Evolutionary conservation across 176 grass and related monocot species (phyloP).

Genomic region (Bonia amplexicaulis): DNA sequence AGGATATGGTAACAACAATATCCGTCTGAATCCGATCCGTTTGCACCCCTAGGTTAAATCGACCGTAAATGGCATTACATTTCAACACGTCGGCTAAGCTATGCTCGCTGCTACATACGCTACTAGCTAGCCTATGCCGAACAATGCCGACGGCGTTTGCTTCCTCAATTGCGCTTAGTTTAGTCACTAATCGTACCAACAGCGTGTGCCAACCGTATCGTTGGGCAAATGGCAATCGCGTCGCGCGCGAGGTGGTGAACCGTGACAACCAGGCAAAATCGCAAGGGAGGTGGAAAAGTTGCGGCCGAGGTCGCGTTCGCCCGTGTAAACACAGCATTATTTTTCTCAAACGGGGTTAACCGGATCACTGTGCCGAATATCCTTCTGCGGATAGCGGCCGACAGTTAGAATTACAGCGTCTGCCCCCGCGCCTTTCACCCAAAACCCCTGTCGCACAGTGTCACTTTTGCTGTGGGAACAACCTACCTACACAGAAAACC

Average conservation of each 20-base stretch:
- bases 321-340: conserved; percentile 10
- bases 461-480: not conserved
- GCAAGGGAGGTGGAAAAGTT: not conserved
- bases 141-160: not conserved
- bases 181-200: not conserved
- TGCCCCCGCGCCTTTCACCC: not conserved
- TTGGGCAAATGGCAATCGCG: not conserved
- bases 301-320: not conserved
- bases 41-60: too few relatives aligned
- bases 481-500: too few relatives aligned
- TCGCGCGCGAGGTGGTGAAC: not conserved
- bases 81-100: not conserved
- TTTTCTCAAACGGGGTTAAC: not conserved
- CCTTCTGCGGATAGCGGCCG: conserved; percentile 7
- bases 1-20: too few relatives aligned
- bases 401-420: not conserved
- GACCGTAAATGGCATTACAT: not conserved
- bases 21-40: too few relatives aligned
- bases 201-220: not conserved
- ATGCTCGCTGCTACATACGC: not conserved
- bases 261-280: not conserved
- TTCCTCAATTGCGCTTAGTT: not conserved
- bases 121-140: not conserved
- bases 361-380: conserved; percentile 7
- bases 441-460: not conserved